phyloP scores from a whole-genome alignment of 2,329 filamentous ascomycete species.

The Claviceps citrina region DNA sequence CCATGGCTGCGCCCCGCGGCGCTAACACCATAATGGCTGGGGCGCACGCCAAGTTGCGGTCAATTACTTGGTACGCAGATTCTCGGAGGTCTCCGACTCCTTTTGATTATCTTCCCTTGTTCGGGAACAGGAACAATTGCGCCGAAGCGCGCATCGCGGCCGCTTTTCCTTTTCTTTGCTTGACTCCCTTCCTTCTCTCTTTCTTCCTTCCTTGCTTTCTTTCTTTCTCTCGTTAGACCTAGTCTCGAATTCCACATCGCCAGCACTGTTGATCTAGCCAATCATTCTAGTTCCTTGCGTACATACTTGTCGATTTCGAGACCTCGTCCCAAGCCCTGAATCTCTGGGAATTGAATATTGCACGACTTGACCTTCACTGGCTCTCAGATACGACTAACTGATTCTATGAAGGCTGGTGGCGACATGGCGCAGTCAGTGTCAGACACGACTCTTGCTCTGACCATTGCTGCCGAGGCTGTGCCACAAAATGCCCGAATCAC shows the following conservation, averaged over 20 bases:
- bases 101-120: not conserved
- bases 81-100: not conserved
- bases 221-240: too few relatives aligned
- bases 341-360: too few relatives aligned
- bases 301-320: too few relatives aligned
- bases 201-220: not conserved
- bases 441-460: not conserved
- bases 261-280: too few relatives aligned
- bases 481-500: not conserved
- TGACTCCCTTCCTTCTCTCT: not conserved
- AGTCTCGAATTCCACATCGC: too few relatives aligned
- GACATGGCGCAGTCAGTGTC: not conserved
- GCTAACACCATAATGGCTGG: not conserved
- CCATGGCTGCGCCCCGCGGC: too few relatives aligned
- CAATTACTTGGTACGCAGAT: too few relatives aligned
- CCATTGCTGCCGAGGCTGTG: not conserved
- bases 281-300: too few relatives aligned
- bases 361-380: too few relatives aligned
- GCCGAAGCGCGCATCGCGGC: not conserved
- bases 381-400: too few relatives aligned
- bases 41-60: not conserved
- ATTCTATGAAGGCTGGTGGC: not conserved
- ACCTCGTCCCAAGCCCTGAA: too few relatives aligned
- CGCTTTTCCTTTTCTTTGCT: not conserved
- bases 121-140: not conserved